phyloP scores from a whole-genome alignment of 345 rosid genomes.

The Gossypium stocksii region DNA sequence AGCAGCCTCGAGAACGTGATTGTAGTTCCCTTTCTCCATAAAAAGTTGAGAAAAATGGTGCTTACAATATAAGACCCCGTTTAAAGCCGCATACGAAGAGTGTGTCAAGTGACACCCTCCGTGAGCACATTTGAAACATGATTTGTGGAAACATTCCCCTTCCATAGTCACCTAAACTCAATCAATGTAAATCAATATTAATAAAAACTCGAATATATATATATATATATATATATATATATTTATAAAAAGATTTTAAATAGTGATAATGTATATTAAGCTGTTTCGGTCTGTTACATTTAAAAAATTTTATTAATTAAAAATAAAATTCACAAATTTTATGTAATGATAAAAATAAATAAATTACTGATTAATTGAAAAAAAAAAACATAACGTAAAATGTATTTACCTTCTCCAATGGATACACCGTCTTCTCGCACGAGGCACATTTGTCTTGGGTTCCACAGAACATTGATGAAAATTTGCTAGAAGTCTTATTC shows the following conservation, averaged over 20 bases:
- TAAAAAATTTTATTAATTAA: too few relatives aligned
- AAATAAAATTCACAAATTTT: too few relatives aligned
- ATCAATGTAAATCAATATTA: too few relatives aligned
- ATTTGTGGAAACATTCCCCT: constrained; percentile 90
- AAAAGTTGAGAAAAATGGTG: constrained; percentile 93
- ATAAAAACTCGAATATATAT: too few relatives aligned
- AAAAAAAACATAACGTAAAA: too few relatives aligned
- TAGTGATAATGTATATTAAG: too few relatives aligned
- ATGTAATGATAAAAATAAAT: too few relatives aligned
- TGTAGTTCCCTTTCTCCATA: constrained; percentile 89
- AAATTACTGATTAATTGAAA: too few relatives aligned
- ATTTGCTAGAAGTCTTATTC: constrained; percentile 68
- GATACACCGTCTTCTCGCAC: constrained; percentile 86
- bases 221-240: too few relatives aligned
- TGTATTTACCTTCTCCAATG: constrained; percentile 74
- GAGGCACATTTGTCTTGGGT: constrained; percentile 93
- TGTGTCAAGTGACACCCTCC: constrained; percentile 91
- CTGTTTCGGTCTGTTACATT: too few relatives aligned
- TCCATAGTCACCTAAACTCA: constrained; percentile 61
- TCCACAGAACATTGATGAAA: constrained; percentile 82
- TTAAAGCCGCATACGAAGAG: constrained; percentile 87
- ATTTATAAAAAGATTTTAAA: too few relatives aligned
- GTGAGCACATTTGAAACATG: constrained; percentile 94
- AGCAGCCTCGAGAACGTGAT: constrained; percentile 74
- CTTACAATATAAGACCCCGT: constrained; percentile 89